Conservation (phyloP, 2,329 filamentous ascomycete species). For the Calonectria pteridis region DNA sequence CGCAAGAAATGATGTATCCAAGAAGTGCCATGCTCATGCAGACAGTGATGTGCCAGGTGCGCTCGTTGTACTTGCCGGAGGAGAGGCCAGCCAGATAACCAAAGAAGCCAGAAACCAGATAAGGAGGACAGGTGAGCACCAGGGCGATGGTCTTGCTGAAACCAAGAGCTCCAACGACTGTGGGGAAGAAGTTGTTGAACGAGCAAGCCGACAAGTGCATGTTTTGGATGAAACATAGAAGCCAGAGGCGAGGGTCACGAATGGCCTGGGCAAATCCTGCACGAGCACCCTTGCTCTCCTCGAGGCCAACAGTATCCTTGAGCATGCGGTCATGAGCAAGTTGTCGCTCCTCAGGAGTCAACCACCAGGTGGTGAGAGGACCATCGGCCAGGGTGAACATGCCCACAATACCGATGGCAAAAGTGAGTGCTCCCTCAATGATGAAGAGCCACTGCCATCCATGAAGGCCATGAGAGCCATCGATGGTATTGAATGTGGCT, state of each 20-base stretch:
- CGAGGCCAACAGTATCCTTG: constrained; percentile 42
- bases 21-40: constrained; percentile 54
- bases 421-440: constrained; percentile 47
- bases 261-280: constrained; percentile 40
- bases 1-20: constrained; percentile 52
- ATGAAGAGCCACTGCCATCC: constrained; percentile 52
- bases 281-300: constrained; percentile 54
- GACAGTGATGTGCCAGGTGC: constrained; percentile 49
- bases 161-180: constrained; percentile 55
- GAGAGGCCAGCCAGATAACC: constrained; percentile 57
- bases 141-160: constrained; percentile 62
- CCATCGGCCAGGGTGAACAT: constrained; percentile 52
- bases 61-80: constrained; percentile 57
- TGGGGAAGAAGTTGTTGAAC: constrained; percentile 53
- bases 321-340: constrained; percentile 57
- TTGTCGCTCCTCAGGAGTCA: constrained; percentile 52
- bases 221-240: constrained; percentile 46
- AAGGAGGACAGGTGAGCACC: constrained; percentile 61
- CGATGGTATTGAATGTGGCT: constrained; percentile 52
- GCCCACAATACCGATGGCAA: constrained; percentile 46
- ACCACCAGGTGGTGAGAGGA: constrained; percentile 53
- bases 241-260: constrained; percentile 45
- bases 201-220: constrained; percentile 43
- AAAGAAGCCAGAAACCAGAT: constrained; percentile 56
- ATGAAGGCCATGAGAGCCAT: constrained; percentile 41